Conservation (phyloP, 805 yeast species). For the Monosporozyma servazzii region DNA sequence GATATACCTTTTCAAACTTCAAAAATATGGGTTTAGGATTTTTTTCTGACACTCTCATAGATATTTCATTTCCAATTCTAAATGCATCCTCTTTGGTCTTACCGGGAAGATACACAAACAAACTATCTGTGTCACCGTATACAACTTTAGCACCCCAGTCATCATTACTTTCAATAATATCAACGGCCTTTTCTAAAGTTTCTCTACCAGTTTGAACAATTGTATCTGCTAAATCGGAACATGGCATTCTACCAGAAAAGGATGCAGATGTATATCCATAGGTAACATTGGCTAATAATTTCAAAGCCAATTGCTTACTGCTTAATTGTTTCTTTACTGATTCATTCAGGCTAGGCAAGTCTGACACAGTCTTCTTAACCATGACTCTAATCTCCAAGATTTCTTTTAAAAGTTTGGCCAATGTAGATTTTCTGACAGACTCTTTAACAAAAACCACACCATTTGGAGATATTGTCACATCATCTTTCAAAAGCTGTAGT, state of each 20-base stretch:
- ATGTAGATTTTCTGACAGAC: conserved; percentile 54
- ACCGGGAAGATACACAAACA: conserved; percentile 87
- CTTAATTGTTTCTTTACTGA: conserved; percentile 50
- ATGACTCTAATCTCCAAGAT: conserved; percentile 70
- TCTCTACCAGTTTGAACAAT: conserved; percentile 89
- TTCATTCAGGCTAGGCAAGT: conserved; percentile 34
- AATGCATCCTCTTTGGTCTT: conserved; percentile 71
- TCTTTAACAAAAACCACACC: conserved; percentile 71
- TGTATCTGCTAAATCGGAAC: conserved; percentile 89
- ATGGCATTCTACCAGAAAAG: conserved; percentile 95
- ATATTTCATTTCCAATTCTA: conserved; percentile 59
- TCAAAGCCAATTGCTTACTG: conserved; percentile 77
- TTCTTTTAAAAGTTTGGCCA: conserved; percentile 80
- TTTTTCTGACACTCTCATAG: conserved; percentile 47
- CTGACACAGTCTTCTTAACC: conserved; percentile 66
- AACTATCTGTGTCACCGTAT: conserved; percentile 93
- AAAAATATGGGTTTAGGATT: conserved; percentile 77
- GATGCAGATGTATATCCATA: conserved; percentile 95
- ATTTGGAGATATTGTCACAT: conserved; percentile 72
- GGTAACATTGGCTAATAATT: conserved; percentile 87
- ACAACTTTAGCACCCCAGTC: conserved; percentile 86
- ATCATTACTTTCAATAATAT: conserved; percentile 47
- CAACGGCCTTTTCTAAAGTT: conserved; percentile 62
- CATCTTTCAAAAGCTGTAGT: conserved; percentile 41
- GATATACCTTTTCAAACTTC: conserved; percentile 88